Evolutionary conservation across 2,329 filamentous ascomycete genomes (phyloP).

Genomic region (Basipetospora chlamydospora): DNA sequence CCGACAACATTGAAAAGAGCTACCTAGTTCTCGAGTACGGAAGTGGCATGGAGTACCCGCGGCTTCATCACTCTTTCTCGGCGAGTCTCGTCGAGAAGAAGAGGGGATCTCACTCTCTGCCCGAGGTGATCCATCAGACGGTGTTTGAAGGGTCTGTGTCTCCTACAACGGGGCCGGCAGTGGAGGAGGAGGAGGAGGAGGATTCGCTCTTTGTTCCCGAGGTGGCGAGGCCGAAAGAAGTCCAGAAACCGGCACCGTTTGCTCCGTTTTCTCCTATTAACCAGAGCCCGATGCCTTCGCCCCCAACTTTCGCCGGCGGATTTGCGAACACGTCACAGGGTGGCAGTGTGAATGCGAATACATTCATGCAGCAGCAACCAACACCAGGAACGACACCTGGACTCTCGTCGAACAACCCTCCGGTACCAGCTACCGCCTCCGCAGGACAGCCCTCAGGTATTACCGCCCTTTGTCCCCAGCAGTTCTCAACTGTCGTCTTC

Average conservation of each 20-base stretch:
- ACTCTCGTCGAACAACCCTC: background rate
- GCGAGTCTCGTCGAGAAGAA: constrained; percentile 44
- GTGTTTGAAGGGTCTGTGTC: constrained; percentile 26
- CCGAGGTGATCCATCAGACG: constrained; percentile 41
- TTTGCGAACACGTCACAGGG: no score
- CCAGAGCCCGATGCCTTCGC: background rate
- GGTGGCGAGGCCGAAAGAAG: background rate
- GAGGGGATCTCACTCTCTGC: constrained; percentile 34
- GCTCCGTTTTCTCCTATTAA: no score
- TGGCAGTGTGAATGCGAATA: no score
- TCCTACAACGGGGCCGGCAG: background rate
- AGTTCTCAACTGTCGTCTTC: no score
- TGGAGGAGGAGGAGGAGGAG: background rate
- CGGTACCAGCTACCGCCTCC: background rate
- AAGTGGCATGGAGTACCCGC: constrained; percentile 29
- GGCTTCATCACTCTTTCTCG: constrained; percentile 42
- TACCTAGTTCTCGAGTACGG: constrained; percentile 31
- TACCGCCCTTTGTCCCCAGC: background rate
- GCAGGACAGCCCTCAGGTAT: background rate
- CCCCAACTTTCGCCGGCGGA: constrained; percentile 1
- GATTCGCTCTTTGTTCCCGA: background rate
- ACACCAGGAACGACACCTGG: background rate
- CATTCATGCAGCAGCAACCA: no score
- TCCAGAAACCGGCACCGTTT: background rate
- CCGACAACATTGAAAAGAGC: constrained; percentile 20